phyloP scores from a whole-genome alignment of 2,329 filamentous ascomycete species.

The Diaporthe aspalathi region DNA sequence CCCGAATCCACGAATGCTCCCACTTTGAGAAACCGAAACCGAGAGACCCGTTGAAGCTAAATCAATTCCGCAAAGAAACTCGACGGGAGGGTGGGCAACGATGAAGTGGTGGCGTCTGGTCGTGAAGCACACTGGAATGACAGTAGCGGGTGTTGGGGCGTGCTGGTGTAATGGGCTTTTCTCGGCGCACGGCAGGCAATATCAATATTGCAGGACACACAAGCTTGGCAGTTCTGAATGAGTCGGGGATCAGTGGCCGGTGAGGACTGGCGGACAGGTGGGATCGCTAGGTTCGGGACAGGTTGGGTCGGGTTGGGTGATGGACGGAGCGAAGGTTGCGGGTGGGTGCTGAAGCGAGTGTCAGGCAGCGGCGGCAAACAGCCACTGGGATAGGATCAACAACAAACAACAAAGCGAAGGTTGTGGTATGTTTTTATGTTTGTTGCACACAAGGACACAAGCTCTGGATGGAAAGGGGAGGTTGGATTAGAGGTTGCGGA shows the following conservation, averaged over 20 bases:
- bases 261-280: slow-evolving; percentile 1
- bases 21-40: background rate
- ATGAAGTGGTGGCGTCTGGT: slow-evolving; percentile 21
- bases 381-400: background rate
- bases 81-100: slow-evolving; percentile 1
- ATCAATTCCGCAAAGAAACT: background rate
- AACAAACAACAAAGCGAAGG: slow-evolving; percentile 36
- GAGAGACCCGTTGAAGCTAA: background rate
- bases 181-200: slow-evolving; percentile 13
- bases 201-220: slow-evolving; percentile 14
- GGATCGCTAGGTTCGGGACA: no score
- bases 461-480: slow-evolving; percentile 9
- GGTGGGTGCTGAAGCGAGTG: slow-evolving; percentile 27
- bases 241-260: slow-evolving; percentile 25
- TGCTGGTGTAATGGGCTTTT: slow-evolving; percentile 14
- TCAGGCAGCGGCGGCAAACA: slow-evolving; percentile 8
- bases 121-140: slow-evolving; percentile 12
- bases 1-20: background rate
- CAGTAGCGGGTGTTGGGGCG: background rate
- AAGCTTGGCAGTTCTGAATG: slow-evolving; percentile 21
- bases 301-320: background rate
- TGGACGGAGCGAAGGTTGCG: slow-evolving; percentile 11
- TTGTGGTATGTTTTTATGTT: background rate
- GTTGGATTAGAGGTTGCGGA: slow-evolving; percentile 23
- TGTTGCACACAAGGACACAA: slow-evolving; percentile 6